Evolutionary conservation across 1,284 basidiomycete species (phyloP).

Genomic region (Boletellus dicymbophilus): DNA sequence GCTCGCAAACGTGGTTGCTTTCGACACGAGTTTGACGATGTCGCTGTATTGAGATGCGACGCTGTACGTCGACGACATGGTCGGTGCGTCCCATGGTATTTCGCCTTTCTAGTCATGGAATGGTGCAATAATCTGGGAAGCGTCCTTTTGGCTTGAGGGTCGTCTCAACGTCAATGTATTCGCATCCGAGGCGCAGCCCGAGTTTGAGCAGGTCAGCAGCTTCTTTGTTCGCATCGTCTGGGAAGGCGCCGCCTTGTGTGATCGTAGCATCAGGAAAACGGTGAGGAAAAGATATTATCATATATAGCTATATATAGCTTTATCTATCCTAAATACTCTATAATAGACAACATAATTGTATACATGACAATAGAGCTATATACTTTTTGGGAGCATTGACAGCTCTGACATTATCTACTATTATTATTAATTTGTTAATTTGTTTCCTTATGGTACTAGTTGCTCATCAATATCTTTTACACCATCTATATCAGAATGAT

Average conservation of each 20-base stretch:
- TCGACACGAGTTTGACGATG: slow-evolving; percentile 91
- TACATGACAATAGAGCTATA: too few species aligned
- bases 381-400: too few species aligned
- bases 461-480: too few species aligned
- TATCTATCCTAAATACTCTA: too few species aligned
- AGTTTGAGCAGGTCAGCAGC: slow-evolving; percentile 81
- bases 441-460: too few species aligned
- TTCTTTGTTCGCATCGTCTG: slow-evolving; percentile 74
- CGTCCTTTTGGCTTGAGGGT: slow-evolving; percentile 66
- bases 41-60: slow-evolving; percentile 75
- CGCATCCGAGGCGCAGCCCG: slow-evolving; percentile 83
- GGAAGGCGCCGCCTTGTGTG: slow-evolving; percentile 92
- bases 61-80: slow-evolving; percentile 71
- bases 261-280: too few species aligned
- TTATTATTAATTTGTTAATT: too few species aligned
- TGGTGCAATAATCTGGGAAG: slow-evolving; percentile 85
- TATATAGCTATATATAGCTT: too few species aligned
- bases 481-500: too few species aligned
- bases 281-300: too few species aligned
- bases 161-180: slow-evolving; percentile 94
- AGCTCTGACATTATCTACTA: too few species aligned
- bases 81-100: slow-evolving; percentile 78
- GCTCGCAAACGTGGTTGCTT: slow-evolving; percentile 74
- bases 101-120: slow-evolving; percentile 94
- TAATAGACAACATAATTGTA: too few species aligned